phyloP scores from a whole-genome alignment of 2,329 filamentous ascomycete genomes.

The Monilinia fructicola region DNA sequence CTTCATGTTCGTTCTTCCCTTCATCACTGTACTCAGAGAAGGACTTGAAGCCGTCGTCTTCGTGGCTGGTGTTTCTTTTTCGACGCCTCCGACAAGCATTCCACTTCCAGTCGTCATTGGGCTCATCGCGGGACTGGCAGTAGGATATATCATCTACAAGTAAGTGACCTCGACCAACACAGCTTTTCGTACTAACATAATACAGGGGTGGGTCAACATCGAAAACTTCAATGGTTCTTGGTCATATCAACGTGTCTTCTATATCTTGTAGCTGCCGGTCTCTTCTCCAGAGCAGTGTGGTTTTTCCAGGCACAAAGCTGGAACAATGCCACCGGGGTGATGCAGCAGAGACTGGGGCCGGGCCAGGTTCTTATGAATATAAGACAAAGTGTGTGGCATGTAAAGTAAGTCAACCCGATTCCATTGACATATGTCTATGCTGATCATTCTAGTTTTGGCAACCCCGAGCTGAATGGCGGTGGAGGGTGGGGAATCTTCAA shows the following conservation, averaged over 20 bases:
- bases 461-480: slow-evolving; percentile 67
- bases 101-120: slow-evolving; percentile 75
- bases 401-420: slow-evolving; percentile 58
- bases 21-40: slow-evolving; percentile 83
- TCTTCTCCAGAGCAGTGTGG: slow-evolving; percentile 78
- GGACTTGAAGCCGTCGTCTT: slow-evolving; percentile 86
- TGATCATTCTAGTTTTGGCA: slow-evolving; percentile 66
- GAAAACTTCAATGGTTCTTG: slow-evolving; percentile 73
- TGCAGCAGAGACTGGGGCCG: slow-evolving; percentile 60
- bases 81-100: slow-evolving; percentile 71
- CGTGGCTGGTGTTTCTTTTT: slow-evolving; percentile 78
- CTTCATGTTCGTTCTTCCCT: slow-evolving; percentile 81
- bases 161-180: slow-evolving; percentile 45
- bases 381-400: slow-evolving; percentile 74
- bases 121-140: slow-evolving; percentile 61
- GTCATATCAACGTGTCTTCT: slow-evolving; percentile 78
- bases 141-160: slow-evolving; percentile 79
- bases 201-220: slow-evolving; percentile 60
- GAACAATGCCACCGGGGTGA: slow-evolving; percentile 52
- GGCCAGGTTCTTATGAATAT: slow-evolving; percentile 82
- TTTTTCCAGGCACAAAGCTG: slow-evolving; percentile 69
- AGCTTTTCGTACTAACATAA: slow-evolving; percentile 22
- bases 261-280: slow-evolving; percentile 79
- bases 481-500: slow-evolving; percentile 88
- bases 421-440: not conserved